Conservation (phyloP, 768 basidiomycete genomes). For the Crassisporium funariophilum region DNA sequence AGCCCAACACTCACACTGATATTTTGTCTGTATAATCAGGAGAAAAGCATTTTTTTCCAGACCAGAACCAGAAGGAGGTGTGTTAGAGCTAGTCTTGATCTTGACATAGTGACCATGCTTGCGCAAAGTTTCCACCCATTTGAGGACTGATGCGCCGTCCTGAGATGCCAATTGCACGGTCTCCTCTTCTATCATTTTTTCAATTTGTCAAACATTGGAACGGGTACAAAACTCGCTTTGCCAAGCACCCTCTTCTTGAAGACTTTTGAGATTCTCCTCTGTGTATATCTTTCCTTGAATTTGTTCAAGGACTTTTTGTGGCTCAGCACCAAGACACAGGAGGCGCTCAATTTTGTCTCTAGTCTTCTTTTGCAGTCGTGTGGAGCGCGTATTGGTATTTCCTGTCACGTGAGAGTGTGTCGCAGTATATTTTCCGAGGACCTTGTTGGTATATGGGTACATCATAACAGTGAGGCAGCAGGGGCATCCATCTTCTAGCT, state of each 20-base stretch:
- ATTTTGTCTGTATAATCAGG: constrained; percentile 15
- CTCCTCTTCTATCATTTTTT: constrained; percentile 14
- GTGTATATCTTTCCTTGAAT: constrained; percentile 1
- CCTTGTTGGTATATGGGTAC: not conserved
- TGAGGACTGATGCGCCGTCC: constrained; percentile 10
- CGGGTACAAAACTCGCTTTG: constrained; percentile 6
- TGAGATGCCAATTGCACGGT: constrained; percentile 1
- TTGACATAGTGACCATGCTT: constrained; percentile 1
- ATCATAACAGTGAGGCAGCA: constrained; percentile 1
- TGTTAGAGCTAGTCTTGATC: constrained; percentile 6
- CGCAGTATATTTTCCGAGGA: not conserved
- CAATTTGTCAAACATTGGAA: constrained; percentile 6
- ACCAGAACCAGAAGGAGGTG: constrained; percentile 1
- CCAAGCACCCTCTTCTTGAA: not conserved
- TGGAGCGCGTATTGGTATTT: not conserved
- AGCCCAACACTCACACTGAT: constrained; percentile 4
- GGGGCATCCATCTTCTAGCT: not conserved
- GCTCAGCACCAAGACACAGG: not conserved
- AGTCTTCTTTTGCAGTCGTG: not conserved
- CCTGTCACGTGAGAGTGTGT: not conserved
- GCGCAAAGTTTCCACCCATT: constrained; percentile 7
- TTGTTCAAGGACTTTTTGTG: constrained; percentile 5
- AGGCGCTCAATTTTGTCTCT: not conserved
- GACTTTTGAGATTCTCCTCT: not conserved
- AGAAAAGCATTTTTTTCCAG: constrained; percentile 4